Conservation (phyloP, 306 rosid species). For the Astragalus glycyphyllos region DNA sequence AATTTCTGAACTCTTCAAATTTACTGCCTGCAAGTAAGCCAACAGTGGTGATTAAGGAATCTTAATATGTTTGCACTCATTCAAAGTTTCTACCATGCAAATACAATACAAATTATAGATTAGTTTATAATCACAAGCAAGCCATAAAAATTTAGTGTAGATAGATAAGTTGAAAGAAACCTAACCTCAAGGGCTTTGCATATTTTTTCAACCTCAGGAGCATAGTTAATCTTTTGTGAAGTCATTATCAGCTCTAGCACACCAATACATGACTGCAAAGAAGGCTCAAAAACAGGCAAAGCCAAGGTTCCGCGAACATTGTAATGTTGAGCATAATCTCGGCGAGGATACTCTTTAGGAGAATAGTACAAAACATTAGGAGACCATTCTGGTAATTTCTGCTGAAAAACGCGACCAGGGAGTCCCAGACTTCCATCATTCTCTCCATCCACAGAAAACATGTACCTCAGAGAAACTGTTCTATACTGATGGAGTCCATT, state of each 20-base stretch:
- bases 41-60: slow-evolving; percentile 45
- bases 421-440: slow-evolving; percentile 71
- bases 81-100: background rate
- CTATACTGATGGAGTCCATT: slow-evolving; percentile 84
- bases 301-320: slow-evolving; percentile 94
- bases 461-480: slow-evolving; percentile 67
- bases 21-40: slow-evolving; percentile 79
- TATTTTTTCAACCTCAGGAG: slow-evolving; percentile 87
- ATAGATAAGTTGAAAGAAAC: slow-evolving; percentile 40
- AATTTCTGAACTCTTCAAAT: slow-evolving; percentile 82
- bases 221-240: slow-evolving; percentile 81
- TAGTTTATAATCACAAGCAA: slow-evolving; percentile 27
- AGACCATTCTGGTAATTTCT: slow-evolving; percentile 91
- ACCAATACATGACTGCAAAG: slow-evolving; percentile 80
- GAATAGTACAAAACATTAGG: slow-evolving; percentile 93
- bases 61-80: slow-evolving; percentile 28
- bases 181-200: slow-evolving; percentile 97
- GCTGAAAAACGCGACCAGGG: slow-evolving; percentile 87
- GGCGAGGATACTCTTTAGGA: slow-evolving; percentile 81
- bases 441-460: slow-evolving; percentile 76
- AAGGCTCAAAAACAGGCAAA: slow-evolving; percentile 86
- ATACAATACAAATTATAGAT: too few species aligned
- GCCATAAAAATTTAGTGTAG: slow-evolving; percentile 8
- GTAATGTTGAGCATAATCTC: slow-evolving; percentile 78
- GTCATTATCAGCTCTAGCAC: slow-evolving; percentile 95